Conservation (phyloP, 768 basidiomycete genomes). For the Lentinula sp. region DNA sequence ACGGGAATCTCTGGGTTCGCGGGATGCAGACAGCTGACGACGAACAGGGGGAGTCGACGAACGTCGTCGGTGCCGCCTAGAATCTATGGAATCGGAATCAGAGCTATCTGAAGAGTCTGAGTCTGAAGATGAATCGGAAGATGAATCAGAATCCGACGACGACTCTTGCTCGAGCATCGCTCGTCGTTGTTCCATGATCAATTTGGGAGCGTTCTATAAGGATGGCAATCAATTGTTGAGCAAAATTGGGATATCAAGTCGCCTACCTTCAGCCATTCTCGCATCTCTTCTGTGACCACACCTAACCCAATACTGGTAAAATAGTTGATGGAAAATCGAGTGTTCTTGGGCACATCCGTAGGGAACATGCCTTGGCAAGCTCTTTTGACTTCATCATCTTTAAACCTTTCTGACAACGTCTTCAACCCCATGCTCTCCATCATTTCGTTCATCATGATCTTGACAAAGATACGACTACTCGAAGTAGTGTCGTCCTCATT, state of each 20-base stretch:
- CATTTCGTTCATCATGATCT: conserved; percentile 94
- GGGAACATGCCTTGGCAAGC: conserved; percentile 89
- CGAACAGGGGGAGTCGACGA: conserved; percentile 25
- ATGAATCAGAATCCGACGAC: conserved; percentile 24
- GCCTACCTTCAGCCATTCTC: conserved; percentile 87
- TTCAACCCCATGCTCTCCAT: conserved; percentile 92
- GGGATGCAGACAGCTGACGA: conserved; percentile 7
- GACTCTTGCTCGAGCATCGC: conserved; percentile 75
- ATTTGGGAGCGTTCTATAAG: conserved; percentile 81
- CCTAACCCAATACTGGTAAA: conserved; percentile 95
- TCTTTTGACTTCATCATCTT: conserved; percentile 73
- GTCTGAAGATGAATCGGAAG: conserved; percentile 20
- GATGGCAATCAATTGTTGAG: conserved; percentile 7
- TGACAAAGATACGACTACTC: conserved; percentile 93
- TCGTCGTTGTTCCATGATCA: conserved; percentile 93
- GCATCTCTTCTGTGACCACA: conserved; percentile 89
- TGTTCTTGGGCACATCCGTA: conserved; percentile 92
- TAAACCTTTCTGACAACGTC: conserved; percentile 81
- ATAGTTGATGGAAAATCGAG: conserved; percentile 95
- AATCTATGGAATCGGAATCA: conserved; percentile 30
- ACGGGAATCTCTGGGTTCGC: conserved; percentile 7
- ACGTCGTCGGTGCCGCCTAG: conserved; percentile 21
- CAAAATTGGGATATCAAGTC: background rate
- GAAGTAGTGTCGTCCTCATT: conserved; percentile 98
- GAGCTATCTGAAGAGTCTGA: conserved; percentile 21